Evolutionary conservation across 306 rosid genomes (phyloP), one percentile per base, ranked within the genome.

Genomic region (Medicago ruthenica): DNA sequence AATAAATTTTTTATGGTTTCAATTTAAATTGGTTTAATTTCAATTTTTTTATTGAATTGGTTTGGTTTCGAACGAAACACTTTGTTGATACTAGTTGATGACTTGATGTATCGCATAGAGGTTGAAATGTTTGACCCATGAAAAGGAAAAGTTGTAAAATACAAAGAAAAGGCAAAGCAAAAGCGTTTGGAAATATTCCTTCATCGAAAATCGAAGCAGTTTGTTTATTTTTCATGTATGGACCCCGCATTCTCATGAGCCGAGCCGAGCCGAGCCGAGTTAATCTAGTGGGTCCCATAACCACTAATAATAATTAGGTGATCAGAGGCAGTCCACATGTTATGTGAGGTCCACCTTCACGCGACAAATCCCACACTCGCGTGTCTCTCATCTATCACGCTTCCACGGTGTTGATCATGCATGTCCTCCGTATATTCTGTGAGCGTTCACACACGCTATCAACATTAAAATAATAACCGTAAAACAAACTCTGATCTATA

Each of bases 301-400:
- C 36, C 55, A 27, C 31, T 27, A 22, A n/a, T 81, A 85, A 88
- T 85, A 78, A 88, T 83, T 78, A 65, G 86, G 81, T 81, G 83
- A 81, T 83, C 81, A 71, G 79, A 67, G 65, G 53, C 80, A 81
- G 67, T 75, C 67, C 80, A 76, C 70, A 65, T 76, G 69, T 63
- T 47, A 72, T 18, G 80, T 44, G 71, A 57, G 44, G 31, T 75
- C 76, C 79, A 74, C 87, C 67, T 79, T 77, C 82, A 71, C 87
- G 86, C 82, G 88, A 72, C 82, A 51, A 53, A 65, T 50, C 41
- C 2, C 64, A 48, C 68, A 42, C 61, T 31, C 41, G 53, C 73
- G 48, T 47, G 18, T 59, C 40, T 40, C 11, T 17, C 27, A 34
- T 21, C 39, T 12, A 12, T 75, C 80, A 16, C 68, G 16, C 18